Evolutionary conservation across 208 protist genomes (phyloP), one percentile per base, ranked within the genome.

Genomic region (Leishmania martiniquensis): DNA sequence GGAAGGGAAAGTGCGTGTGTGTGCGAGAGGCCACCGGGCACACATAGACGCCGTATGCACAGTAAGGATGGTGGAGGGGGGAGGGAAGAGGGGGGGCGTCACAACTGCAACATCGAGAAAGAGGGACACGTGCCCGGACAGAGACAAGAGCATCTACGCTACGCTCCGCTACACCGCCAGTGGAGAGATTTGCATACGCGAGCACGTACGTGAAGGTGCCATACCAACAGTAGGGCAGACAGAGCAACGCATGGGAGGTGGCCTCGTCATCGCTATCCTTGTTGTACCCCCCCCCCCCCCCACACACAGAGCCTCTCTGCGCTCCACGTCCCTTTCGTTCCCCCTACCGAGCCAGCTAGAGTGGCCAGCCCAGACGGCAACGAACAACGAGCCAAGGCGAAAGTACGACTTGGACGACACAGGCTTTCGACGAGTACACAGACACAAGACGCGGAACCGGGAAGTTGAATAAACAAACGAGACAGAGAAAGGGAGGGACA

Each of bases 181-280:
- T 1, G 57, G 29, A 62, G 29, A 22, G 9, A 37, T 29, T 7
- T 12, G 34, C 29, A 37, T 29, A 37, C 57, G 7, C 7, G 4
- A 25, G 15, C 29, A 20, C 29, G 29, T 17, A 29, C 12, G 57
- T 37, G 57, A 62, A 29, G 0, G 49, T 22, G 49, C 4, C 57
- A 62, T 62, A 62, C 29, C 12, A 2, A 76, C 15, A 72, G n/a
- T 52, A n/a, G 68, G 15, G 20, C 54, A 81, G 54, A 75, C 22
- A 81, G 68, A 37, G 57, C 9, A 13, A 68, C 10, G 78, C 32
- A 81, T 17, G 69, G 70, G 49, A 34, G 57, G 79, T 29, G 6
- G 25, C 1, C 15, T 52, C 49, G 49, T 52, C 49, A 20, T 52
- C 49, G 20, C 20, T 52, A 22, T 52, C n/a, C n/a, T n/a, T n/a